Percentiles rank a stretch among this genome's conserved stretches.
Conservation (phyloP, 2,329 filamentous ascomycete species). For the Apiospora pterosperma region DNA sequence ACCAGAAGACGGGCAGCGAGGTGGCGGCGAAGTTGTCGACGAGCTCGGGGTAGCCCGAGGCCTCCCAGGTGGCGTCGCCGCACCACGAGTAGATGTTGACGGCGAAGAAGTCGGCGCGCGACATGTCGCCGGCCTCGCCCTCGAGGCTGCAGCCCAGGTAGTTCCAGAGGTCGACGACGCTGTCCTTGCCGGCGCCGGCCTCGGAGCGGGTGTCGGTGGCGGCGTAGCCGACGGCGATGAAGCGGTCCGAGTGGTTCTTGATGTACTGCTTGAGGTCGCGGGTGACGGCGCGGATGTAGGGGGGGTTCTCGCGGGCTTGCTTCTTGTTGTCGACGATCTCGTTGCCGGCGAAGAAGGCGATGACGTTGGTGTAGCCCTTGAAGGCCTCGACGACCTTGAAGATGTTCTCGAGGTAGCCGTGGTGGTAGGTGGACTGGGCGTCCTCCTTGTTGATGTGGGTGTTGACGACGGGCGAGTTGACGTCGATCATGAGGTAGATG, state of each 20-base stretch:
- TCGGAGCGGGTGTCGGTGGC: constrained; percentile 52
- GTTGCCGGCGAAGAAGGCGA: constrained; percentile 71
- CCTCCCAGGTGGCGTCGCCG: constrained; percentile 56
- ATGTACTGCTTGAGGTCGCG: constrained; percentile 77
- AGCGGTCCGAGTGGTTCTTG: constrained; percentile 60
- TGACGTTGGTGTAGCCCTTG: constrained; percentile 59
- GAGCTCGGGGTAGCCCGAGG: constrained; percentile 57
- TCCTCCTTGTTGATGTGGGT: constrained; percentile 48
- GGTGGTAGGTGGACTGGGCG: constrained; percentile 55
- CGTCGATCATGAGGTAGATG: constrained; percentile 63
- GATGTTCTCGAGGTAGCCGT: constrained; percentile 55
- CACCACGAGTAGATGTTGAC: constrained; percentile 74
- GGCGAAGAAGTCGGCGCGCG: constrained; percentile 56
- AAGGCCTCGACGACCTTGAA: constrained; percentile 63
- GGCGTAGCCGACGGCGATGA: constrained; percentile 72
- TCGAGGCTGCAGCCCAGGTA: constrained; percentile 61
- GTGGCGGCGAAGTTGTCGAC: constrained; percentile 60
- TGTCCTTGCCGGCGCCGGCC: background rate
- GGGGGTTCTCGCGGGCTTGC: constrained; percentile 56
- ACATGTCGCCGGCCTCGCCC: constrained; percentile 48
- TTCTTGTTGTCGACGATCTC: constrained; percentile 67
- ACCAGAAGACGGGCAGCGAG: constrained; percentile 73
- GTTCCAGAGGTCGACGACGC: constrained; percentile 64
- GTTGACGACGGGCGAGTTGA: constrained; percentile 57
- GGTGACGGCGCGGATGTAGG: constrained; percentile 67